These are phyloP conservation scores for Trichomonas tenax DNA, from an alignment of 208 protist species.

Conservation along the genomic window DNA sequence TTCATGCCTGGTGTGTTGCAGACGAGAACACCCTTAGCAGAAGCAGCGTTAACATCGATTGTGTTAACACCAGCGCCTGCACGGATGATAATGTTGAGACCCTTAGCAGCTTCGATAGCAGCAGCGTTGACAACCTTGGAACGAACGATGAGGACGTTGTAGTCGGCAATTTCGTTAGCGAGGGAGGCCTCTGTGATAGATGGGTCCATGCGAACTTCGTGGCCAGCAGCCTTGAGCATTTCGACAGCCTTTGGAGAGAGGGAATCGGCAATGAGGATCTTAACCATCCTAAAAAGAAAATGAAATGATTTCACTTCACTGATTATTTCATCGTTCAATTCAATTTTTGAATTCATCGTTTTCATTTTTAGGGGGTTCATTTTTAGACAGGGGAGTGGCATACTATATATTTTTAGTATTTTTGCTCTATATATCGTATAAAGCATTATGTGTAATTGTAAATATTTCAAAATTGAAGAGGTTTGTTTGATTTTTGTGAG, in stretches of 20 bases:
- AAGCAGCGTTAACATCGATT: neutral
- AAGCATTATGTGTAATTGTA: too few species aligned
- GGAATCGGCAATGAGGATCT: neutral
- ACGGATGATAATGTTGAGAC: neutral
- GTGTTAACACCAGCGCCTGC: neutral
- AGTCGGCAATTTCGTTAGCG: neutral
- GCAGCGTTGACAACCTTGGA: neutral
- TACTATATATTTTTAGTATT: too few species aligned
- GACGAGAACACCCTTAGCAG: neutral
- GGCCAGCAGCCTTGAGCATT: neutral
- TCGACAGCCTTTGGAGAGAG: neutral
- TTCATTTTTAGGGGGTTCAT: too few species aligned
- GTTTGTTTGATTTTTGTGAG: too few species aligned
- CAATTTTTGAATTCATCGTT: too few species aligned
- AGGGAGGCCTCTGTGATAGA: neutral
- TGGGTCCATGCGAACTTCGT: neutral
- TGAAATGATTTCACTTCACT: too few species aligned
- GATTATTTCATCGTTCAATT: too few species aligned
- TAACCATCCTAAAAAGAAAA: neutral
- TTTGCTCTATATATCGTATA: too few species aligned
- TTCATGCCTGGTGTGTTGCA: neutral
- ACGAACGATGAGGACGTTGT: neutral
- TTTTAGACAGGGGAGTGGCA: too few species aligned
- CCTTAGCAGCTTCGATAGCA: neutral
- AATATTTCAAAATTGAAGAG: too few species aligned